A percentile compares a stretch with the other conserved stretches of the same genome.
These are phyloP conservation scores for Aegilops umbellulata DNA, from an alignment of 176 grass and related monocot species.

Conservation along the genomic window DNA sequence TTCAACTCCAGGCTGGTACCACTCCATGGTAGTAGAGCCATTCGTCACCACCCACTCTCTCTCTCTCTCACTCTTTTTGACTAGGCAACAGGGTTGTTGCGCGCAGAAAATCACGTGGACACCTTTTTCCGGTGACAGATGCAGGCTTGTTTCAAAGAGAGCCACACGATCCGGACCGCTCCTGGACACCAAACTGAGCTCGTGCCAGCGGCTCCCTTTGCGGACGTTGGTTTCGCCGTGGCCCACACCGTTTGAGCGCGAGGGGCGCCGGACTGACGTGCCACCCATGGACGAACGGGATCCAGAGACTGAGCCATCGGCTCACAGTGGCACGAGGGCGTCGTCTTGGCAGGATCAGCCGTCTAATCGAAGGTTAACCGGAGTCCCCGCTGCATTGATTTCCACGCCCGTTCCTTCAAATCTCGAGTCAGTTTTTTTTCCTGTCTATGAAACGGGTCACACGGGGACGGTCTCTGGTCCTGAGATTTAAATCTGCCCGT, in stretches of 20 bases:
- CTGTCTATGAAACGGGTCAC: not conserved
- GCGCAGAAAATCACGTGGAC: not conserved
- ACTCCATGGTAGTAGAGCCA: too few species aligned
- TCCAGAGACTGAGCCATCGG: slow-evolving; percentile 25
- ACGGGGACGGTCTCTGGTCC: not conserved
- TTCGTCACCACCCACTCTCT: too few species aligned
- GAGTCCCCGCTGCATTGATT: not conserved
- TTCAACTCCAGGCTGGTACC: not conserved
- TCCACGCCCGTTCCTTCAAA: not conserved
- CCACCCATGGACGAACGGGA: not conserved
- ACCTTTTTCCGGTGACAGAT: not conserved
- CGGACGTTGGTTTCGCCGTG: not conserved
- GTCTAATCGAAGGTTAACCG: not conserved
- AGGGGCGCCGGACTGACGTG: not conserved
- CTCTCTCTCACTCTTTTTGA: too few species aligned
- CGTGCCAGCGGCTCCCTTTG: not conserved
- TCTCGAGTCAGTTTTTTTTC: not conserved
- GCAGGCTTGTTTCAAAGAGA: slow-evolving; percentile 11
- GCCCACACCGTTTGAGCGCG: not conserved
- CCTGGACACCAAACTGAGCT: not conserved
- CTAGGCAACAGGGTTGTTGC: not conserved
- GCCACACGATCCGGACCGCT: slow-evolving; percentile 1
- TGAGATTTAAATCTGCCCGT: slow-evolving; percentile 1
- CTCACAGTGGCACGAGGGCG: slow-evolving; percentile 15
- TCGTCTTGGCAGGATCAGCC: slow-evolving; percentile 7